Percentiles rank a stretch among this genome's conserved stretches.
Evolutionary conservation across 164 flowering plant genomes (phyloP).

Genomic region (Magnolia changhungtana): DNA sequence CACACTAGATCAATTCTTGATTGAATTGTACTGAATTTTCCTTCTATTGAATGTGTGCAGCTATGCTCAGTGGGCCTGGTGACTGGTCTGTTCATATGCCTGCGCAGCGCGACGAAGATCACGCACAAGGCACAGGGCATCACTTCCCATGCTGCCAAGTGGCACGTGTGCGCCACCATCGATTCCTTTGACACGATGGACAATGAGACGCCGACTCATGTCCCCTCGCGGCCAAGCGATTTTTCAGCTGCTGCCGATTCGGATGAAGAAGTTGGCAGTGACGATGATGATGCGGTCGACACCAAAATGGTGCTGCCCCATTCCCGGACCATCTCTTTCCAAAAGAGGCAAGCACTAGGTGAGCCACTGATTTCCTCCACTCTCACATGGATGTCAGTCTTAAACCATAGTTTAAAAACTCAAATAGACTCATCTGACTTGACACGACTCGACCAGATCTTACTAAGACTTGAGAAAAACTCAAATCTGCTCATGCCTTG

Average conservation of each 20-base stretch:
- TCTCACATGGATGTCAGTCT: too few species aligned
- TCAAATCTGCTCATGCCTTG: too few species aligned
- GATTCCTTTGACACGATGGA: slow-evolving; percentile 55
- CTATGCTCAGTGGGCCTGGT: slow-evolving; percentile 72
- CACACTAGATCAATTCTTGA: neutral
- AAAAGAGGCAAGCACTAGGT: slow-evolving; percentile 80
- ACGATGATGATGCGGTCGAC: slow-evolving; percentile 62
- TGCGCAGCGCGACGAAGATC: slow-evolving; percentile 82
- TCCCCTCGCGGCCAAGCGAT: neutral
- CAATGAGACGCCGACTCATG: slow-evolving; percentile 41
- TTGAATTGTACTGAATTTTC: neutral
- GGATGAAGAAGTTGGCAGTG: slow-evolving; percentile 44
- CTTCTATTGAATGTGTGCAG: slow-evolving; percentile 29
- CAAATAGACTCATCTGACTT: too few species aligned
- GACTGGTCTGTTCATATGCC: slow-evolving; percentile 53
- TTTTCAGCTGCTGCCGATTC: neutral
- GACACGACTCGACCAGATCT: too few species aligned
- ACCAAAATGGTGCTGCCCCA: slow-evolving; percentile 42
- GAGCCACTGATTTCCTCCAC: neutral
- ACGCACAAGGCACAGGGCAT: slow-evolving; percentile 87
- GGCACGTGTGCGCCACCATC: slow-evolving; percentile 86
- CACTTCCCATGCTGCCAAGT: slow-evolving; percentile 73
- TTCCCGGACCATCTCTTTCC: slow-evolving; percentile 61
- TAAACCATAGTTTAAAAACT: too few species aligned
- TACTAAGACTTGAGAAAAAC: too few species aligned